Evolutionary conservation across 2,329 filamentous ascomycete species (phyloP), one percentile per base, ranked within the genome.

Genomic region (Ceratocystis colombiana): DNA sequence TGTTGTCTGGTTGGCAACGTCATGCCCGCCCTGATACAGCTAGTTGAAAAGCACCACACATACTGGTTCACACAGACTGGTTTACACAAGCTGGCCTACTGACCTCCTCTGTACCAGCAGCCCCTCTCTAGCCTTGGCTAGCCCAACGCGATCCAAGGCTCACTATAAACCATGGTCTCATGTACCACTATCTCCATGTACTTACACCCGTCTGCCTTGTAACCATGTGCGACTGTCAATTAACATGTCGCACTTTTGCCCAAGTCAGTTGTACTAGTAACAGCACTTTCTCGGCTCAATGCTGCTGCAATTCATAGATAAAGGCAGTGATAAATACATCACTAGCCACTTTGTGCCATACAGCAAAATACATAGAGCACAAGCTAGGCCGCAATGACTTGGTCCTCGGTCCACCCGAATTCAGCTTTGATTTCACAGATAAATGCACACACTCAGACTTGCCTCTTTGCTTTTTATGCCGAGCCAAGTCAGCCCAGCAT

Each of bases 261-360:
- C 55, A 59, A 41, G 28, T 59, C 30, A n/a, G 55, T 59, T 33
- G 30, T 37, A 59, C 55, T n/a, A 59, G 55, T 59, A 59, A 59
- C 55, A 59, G 12, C 22, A 15, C 22, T 25, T 53, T 22, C 48
- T 15, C 48, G 48, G 48, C 20, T 22, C 20, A 28, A 37, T n/a
- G 55, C 55, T 59, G 17, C 15, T 30, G 33, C 25, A 53, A 25
- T 41, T 41, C 28, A 37, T 33, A 25, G 28, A 59, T 59, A 20
- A 22, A 59, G 55, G 10, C n/a, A 37, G 55, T 8, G 15, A 8
- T 59, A 59, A 37, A 30, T 41, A 41, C 37, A 41, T 41, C 28
- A 10, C 30, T 59, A 30, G 17, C 55, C 55, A 37, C 25, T n/a
- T 59, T 37, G 22, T 37, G 20, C 8, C 30, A 59, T 33, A 15